Conservation (phyloP, 2,329 filamentous ascomycete species). For the Xylariaceae sp. region DNA sequence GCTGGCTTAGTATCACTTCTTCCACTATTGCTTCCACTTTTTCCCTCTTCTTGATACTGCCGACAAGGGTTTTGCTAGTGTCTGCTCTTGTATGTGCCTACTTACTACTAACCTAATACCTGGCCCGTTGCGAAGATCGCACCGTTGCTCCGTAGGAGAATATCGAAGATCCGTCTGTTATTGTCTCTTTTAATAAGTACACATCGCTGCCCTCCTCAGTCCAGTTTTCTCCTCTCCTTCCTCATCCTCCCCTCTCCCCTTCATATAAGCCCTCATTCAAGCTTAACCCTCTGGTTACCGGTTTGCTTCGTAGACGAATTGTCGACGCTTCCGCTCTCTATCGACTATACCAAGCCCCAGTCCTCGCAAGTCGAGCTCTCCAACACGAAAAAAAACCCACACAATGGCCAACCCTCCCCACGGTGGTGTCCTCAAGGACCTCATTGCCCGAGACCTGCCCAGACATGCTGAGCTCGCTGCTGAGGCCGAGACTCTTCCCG, state of each 20-base stretch:
- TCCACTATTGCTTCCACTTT: not conserved
- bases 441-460: slow-evolving; percentile 86
- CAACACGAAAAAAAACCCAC: slow-evolving; percentile 5
- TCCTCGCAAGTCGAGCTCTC: too few species aligned
- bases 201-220: not conserved
- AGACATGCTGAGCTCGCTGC: slow-evolving; percentile 72
- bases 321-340: slow-evolving; percentile 4
- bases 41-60: too few species aligned
- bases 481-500: slow-evolving; percentile 83
- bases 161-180: slow-evolving; percentile 3
- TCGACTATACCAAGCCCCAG: not conserved
- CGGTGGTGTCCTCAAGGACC: slow-evolving; percentile 95
- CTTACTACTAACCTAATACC: too few species aligned
- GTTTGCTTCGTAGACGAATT: too few species aligned
- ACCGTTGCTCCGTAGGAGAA: slow-evolving; percentile 4
- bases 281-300: not conserved
- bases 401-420: slow-evolving; percentile 70
- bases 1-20: not conserved
- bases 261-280: not conserved
- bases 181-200: slow-evolving; percentile 7
- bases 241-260: slow-evolving; percentile 1
- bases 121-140: slow-evolving; percentile 2
- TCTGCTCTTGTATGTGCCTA: not conserved
- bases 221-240: not conserved
- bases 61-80: slow-evolving; percentile 2